These are phyloP conservation scores for Chenopodium suecicum DNA, from an alignment of 148 eudicot genomes.

Conservation along the genomic window DNA sequence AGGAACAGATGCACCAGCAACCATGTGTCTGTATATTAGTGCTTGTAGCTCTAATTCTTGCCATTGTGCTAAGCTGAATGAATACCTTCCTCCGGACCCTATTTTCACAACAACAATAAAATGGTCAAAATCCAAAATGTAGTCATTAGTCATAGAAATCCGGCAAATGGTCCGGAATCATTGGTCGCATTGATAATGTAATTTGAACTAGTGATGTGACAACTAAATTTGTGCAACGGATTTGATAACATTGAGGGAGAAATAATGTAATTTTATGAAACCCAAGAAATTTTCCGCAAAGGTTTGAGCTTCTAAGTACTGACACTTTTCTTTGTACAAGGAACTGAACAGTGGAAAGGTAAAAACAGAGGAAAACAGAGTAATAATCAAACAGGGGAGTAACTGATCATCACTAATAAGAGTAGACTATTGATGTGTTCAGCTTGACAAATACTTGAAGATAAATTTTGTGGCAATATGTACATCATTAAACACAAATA, in stretches of 20 bases:
- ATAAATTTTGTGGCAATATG: background rate
- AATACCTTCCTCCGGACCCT: conserved; percentile 66
- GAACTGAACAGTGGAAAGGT: background rate
- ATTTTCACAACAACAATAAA: background rate
- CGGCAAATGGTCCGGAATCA: background rate
- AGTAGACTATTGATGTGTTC: too few relatives aligned
- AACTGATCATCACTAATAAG: too few relatives aligned
- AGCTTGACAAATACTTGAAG: too few relatives aligned
- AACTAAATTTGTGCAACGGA: too few relatives aligned
- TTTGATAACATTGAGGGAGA: too few relatives aligned
- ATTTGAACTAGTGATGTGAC: background rate
- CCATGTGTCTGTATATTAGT: conserved; percentile 73
- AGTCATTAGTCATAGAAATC: background rate
- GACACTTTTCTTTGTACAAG: background rate
- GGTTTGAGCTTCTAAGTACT: background rate
- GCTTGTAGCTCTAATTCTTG: conserved; percentile 93
- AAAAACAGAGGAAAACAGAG: background rate
- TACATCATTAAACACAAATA: background rate
- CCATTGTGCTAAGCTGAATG: conserved; percentile 83
- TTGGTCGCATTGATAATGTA: background rate
- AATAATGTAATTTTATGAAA: background rate
- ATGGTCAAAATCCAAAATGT: background rate
- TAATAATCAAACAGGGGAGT: too few relatives aligned
- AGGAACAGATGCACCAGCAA: conserved; percentile 73
- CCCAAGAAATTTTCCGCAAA: background rate